phyloP scores from a whole-genome alignment of 768 basidiomycete species.

The Phlegmacium glaucopus region DNA sequence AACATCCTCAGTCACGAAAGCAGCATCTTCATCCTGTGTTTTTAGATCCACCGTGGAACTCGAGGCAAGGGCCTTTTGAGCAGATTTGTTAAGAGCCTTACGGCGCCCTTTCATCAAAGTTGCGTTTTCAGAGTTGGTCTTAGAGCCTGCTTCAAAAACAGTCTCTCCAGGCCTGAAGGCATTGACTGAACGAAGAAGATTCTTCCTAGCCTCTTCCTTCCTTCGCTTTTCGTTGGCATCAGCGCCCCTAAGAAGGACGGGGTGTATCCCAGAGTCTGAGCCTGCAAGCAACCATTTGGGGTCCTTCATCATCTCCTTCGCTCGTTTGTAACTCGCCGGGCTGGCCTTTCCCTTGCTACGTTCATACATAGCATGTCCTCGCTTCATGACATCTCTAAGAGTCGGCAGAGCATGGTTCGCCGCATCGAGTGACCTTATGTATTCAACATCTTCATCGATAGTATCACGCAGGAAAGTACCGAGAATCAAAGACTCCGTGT shows the following conservation, averaged over 20 bases:
- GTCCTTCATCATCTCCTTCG: constrained; percentile 81
- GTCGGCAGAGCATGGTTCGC: constrained; percentile 60
- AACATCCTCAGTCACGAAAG: constrained; percentile 30
- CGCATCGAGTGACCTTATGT: constrained; percentile 62
- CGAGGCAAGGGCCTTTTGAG: constrained; percentile 40
- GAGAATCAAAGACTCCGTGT: constrained; percentile 71
- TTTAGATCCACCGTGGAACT: constrained; percentile 30
- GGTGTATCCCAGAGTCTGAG: constrained; percentile 64
- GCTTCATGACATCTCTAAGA: constrained; percentile 78
- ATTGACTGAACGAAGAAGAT: constrained; percentile 70
- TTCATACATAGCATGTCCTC: constrained; percentile 93
- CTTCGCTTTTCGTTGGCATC: constrained; percentile 33
- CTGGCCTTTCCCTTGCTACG: constrained; percentile 90
- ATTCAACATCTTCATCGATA: constrained; percentile 84
- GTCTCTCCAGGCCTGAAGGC: constrained; percentile 87
- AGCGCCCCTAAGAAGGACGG: constrained; percentile 52
- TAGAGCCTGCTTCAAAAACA: constrained; percentile 83
- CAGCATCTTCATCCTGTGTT: constrained; percentile 31
- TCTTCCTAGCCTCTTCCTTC: constrained; percentile 55
- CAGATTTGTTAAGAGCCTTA: constrained; percentile 69
- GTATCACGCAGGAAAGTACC: constrained; percentile 78
- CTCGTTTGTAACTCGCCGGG: constrained; percentile 78
- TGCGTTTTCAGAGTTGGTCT: constrained; percentile 60
- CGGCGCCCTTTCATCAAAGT: constrained; percentile 87
- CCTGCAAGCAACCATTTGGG: constrained; percentile 69